Evolutionary conservation across 2,329 filamentous ascomycete species (phyloP), one percentile per base, ranked within the genome.

Genomic region (Calonectria hongkongensis): DNA sequence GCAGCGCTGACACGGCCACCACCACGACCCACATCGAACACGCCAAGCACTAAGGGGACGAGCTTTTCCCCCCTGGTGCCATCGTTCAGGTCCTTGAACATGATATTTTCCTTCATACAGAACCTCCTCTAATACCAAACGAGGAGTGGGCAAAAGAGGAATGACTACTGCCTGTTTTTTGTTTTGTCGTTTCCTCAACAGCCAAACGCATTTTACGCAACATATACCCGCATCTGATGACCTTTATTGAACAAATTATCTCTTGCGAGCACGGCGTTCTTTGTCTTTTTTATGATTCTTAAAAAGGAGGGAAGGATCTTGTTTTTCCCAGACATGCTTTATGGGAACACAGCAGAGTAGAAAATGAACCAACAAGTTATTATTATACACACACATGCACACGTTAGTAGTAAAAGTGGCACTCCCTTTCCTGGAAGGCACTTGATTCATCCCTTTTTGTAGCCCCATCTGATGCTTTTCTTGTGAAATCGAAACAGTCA

Each of bases 1-100:
- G 67, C 50, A 80, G 79, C 47, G 74, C 66, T 10, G 75, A 68
- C 21, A 80, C 76, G 1, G 62, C 69, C 39, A 76, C 74, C 21
- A 75, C 71, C 18, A 73, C 78, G 36, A 75, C 76, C 45, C 79
- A 78, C 68, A 65, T 70, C 4, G 79, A 80, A 71, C 62, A 76
- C 54, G 60, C n/a, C 73, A 79, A 80, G 63, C 70, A 76, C 65
- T 80, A 71, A 39, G 25, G 47, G 51, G 21, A 70, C 30, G 9
- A 41, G 28, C 47, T 51, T 21, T 21, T 21, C 21, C 21, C 21
- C 43, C 36, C 43, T 41, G 33, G 50, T 65, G 51, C 33, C 13
- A 21, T 25, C 45, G 2, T 25, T 30, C 27, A 21, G n/a, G 33
- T 15, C 21, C 28, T 15, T 0, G 30, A 10, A 4, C 9, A n/a